Percentiles rank a stretch among this genome's conserved stretches.
phyloP scores from a whole-genome alignment of 495 filamentous ascomycete genomes.

The Talaromyces nanjingensis region DNA sequence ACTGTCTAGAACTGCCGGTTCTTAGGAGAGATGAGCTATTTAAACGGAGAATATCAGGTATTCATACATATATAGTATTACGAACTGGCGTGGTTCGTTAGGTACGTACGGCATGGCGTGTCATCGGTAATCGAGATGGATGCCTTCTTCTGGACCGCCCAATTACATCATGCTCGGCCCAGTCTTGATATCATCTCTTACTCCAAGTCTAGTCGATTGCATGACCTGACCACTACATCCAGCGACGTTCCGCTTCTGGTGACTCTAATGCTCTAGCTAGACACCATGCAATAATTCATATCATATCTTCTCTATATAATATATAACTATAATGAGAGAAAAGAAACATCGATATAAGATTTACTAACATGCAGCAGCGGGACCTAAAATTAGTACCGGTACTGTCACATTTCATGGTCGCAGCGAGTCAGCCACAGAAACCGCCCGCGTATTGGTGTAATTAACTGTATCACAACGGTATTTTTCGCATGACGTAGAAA shows the following conservation, averaged over 20 bases:
- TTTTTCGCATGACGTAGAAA: slow-evolving; percentile 10
- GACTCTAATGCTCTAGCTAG: background rate
- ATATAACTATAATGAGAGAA: too few relatives aligned
- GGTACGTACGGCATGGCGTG: background rate
- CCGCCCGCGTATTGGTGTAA: background rate
- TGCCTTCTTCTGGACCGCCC: background rate
- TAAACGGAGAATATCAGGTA: slow-evolving; percentile 1
- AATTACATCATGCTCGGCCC: background rate
- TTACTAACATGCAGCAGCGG: background rate
- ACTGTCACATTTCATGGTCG: background rate
- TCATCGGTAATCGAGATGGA: background rate
- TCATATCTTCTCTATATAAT: too few relatives aligned
- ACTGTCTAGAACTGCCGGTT: background rate
- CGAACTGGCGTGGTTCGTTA: background rate
- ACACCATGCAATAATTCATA: background rate
- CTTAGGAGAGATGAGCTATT: background rate
- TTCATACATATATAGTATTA: background rate
- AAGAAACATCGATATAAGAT: background rate
- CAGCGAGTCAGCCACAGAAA: background rate
- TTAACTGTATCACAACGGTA: background rate
- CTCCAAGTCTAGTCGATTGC: too few relatives aligned
- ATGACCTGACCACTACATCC: too few relatives aligned
- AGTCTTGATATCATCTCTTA: background rate
- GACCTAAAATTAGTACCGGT: background rate
- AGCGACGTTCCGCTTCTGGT: background rate